Evolutionary conservation across 2,329 filamentous ascomycete species (phyloP).

Genomic region (Diaporthe sp.): DNA sequence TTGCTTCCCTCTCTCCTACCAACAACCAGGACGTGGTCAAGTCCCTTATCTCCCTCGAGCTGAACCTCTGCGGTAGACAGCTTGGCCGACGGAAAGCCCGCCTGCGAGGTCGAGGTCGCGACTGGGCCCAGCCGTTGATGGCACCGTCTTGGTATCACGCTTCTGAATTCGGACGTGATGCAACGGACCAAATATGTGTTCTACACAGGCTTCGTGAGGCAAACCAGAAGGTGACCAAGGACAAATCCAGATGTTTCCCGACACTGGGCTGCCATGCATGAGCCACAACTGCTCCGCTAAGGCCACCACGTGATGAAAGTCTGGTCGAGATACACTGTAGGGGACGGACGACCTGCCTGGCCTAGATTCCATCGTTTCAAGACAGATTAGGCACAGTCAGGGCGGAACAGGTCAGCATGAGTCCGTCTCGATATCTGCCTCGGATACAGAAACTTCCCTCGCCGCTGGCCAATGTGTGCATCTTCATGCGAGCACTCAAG

Average conservation of each 20-base stretch:
- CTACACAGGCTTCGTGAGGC: neutral
- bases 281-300: neutral
- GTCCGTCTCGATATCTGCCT: neutral
- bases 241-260: neutral
- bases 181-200: neutral
- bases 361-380: neutral
- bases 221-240: neutral
- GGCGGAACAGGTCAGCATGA: neutral
- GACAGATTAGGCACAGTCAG: neutral
- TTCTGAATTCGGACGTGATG: neutral
- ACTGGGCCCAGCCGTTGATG: neutral
- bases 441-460: neutral
- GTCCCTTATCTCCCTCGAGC: neutral
- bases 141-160: neutral
- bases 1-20: neutral
- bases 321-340: neutral
- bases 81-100: neutral
- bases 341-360: neutral
- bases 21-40: neutral
- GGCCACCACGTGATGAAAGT: neutral
- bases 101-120: neutral
- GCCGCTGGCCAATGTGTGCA: neutral
- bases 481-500: neutral
- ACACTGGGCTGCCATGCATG: neutral
- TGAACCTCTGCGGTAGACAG: neutral